Base-by-base conservation (phyloP, 2,329 filamentous ascomycete genomes). In the Biscogniauxia marginata region DNA sequence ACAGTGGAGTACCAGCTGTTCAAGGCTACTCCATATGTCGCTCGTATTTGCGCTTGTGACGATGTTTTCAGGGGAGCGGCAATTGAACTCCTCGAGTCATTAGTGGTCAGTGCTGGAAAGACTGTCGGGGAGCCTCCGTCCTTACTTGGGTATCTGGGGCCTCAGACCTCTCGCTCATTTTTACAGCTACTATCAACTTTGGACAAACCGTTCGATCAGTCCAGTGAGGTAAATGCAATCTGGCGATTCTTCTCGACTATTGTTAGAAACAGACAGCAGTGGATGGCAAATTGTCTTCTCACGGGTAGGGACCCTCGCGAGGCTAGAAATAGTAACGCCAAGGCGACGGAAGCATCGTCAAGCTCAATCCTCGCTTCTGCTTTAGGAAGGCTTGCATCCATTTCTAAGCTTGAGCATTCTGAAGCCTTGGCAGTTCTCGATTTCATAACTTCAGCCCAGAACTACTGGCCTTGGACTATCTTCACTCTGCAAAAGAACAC, bases 391-490 rank as follows among this genome's bases (percentile, higher is more conserved):
- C 77, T 98, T 39, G 81, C 83, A 18, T 79, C 79, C 9, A 85
- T 96, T 58, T 80, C 83, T 21, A 77, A 82, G 1, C 71, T 93
- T 20, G 79, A 88, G 7, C 79, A 83, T n/a, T 77, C 78, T 30
- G 84, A 91, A 60, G 84, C 87, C 3, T 77, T 92, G 20, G 85
- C 89, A 0, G 86, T 97, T 65, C 79, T 99, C 16, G 87, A 93
- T 65, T 98, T 98, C 70, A 85, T 97, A 39, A 86, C 90, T 2
- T 86, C 89, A 2, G 90, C 93, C 4, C 93, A 97, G 69, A 95
- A 96, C 71, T 90, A 92, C 69, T 98, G 93, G 93, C 89, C 93
- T 1, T 96, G 93, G 91, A 93, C 91, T 1, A 92, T 96, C 55
- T 88, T 90, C 55, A 86, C 89, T 43, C 77, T 96, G 34, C 85